Evolutionary conservation across 805 yeast genomes (phyloP).

Genomic region (Wickerhamomyces sydowiorum): DNA sequence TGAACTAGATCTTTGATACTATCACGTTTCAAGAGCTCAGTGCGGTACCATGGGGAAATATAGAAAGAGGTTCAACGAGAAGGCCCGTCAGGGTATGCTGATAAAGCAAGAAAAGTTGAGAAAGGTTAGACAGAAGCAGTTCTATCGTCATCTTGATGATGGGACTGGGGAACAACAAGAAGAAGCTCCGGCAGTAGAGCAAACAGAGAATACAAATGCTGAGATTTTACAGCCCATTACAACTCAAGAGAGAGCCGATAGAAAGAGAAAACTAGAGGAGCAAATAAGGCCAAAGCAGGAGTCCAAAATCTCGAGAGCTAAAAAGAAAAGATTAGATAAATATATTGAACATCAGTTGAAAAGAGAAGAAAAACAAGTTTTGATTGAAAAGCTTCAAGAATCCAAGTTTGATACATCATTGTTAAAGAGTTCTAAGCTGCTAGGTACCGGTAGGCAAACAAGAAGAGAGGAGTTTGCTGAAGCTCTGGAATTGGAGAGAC

Average conservation of each 20-base stretch:
- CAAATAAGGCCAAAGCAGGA: slow-evolving; percentile 56
- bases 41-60: slow-evolving; percentile 63
- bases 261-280: slow-evolving; percentile 61
- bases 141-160: slow-evolving; percentile 43
- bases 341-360: slow-evolving; percentile 87
- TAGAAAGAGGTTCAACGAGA: slow-evolving; percentile 74
- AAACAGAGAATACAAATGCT: slow-evolving; percentile 42
- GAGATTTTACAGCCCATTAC: slow-evolving; percentile 59
- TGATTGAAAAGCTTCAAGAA: slow-evolving; percentile 65
- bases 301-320: slow-evolving; percentile 60
- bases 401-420: slow-evolving; percentile 61
- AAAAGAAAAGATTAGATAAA: slow-evolving; percentile 79
- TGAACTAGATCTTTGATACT: background rate
- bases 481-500: slow-evolving; percentile 65
- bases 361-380: slow-evolving; percentile 77
- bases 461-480: slow-evolving; percentile 65
- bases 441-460: slow-evolving; percentile 73
- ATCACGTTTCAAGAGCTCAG: background rate
- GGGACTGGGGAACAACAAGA: slow-evolving; percentile 22
- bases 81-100: slow-evolving; percentile 80
- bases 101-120: slow-evolving; percentile 70
- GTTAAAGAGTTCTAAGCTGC: slow-evolving; percentile 65
- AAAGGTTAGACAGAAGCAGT: slow-evolving; percentile 64
- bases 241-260: slow-evolving; percentile 52
- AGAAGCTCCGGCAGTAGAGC: slow-evolving; percentile 8